Base-by-base conservation (phyloP, 139 green algal species). In the Haematococcus lacustris region DNA sequence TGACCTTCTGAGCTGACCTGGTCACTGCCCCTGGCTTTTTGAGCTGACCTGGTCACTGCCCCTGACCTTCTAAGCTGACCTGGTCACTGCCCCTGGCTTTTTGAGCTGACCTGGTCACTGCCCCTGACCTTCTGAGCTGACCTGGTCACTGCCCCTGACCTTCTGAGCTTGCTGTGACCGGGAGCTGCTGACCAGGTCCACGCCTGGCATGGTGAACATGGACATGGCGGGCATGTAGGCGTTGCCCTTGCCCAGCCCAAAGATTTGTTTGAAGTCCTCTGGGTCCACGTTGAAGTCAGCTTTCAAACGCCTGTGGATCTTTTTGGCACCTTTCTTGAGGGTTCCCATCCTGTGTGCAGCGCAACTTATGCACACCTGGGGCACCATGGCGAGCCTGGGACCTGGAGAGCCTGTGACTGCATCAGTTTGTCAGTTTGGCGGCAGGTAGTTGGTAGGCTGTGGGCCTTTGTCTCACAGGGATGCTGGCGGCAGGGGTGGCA, bases 231-330 rank as follows among this genome's bases (percentile, higher is more conserved):
- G 76, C 64, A 77, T 69, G 38, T 3, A 33, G 2, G 34, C 40
- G 26, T 32, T 26, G 30, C n/a, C 30, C n/a, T 79, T 76, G 41
- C 76, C 80, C 66, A 85, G 64, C 25, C 80, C 80, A 69, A 85
- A 73, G 28, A 70, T 64, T 30, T 77, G 66, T 3, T 66, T 60
- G 1, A 79, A 38, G 3, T 67, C 59, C 0, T 68, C 65, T 13
- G 74, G 51, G 60, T 80, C 76, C 26, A 80, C 57, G 32, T 71
- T 59, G 38, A 85, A 76, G 60, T 82, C 80, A 25, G 17, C 23
- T 23, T 64, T 71, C 7, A 82, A 51, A 0, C 61, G 70, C 26
- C 71, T 38, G 26, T 69, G 73, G 40, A 80, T n/a, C 25, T 9
- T 50, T 3, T 59, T 60, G 2, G 76, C 57, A 0, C 28, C 47